Base-by-base conservation (phyloP, 1,139 yeast genomes). In the Geotrichum candidum region DNA sequence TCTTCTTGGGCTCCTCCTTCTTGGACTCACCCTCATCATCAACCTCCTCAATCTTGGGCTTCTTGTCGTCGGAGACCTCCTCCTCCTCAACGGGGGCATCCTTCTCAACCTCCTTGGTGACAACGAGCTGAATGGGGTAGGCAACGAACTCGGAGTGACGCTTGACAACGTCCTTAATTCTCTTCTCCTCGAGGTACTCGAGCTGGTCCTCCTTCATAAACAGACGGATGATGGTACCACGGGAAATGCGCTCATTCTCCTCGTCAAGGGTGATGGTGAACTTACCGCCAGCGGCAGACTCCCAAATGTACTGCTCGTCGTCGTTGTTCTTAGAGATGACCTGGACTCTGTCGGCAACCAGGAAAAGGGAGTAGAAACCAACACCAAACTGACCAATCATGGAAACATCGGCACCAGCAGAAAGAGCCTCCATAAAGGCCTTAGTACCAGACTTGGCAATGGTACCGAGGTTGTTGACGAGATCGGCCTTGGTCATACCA, bases 361-460 rank as follows among this genome's bases (percentile, higher is more conserved):
- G 87, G 90, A 95, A 95, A 72, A 94, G 84, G 63, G 99, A 94
- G 88, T 95, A 95, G 94, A 95, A 95, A 86, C 99, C 99, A 73
- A 95, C 99, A 90, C 99, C 99, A 83, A 95, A 95, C 82, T 95
- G 99, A 85, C 99, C 99, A 82, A 95, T 95, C 99, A 95, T 95
- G 69, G 98, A 91, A 69, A 95, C 97, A 79, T 95, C 99, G 68
- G 99, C 99, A 82, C 99, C 99, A 69, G 97, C 97, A 70, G 96
- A 87, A 71, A 94, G 85, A 70, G 99, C 99, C 82, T 95, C 99
- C 99, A 95, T 94, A 79, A 95, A 95, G 70, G 96, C 90, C 84
- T 95, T 95, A 74, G 99, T 95, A 82, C 99, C 99, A 69, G 99
- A 95, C 83, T 94, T 95, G 76, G 99, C 99, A 77, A 95, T 95